Percentiles rank a stretch among this genome's conserved stretches.
These are phyloP conservation scores for Globisporangium cylindrosporum DNA, from an alignment of 352 stramenopile genomes.

Conservation along the genomic window DNA sequence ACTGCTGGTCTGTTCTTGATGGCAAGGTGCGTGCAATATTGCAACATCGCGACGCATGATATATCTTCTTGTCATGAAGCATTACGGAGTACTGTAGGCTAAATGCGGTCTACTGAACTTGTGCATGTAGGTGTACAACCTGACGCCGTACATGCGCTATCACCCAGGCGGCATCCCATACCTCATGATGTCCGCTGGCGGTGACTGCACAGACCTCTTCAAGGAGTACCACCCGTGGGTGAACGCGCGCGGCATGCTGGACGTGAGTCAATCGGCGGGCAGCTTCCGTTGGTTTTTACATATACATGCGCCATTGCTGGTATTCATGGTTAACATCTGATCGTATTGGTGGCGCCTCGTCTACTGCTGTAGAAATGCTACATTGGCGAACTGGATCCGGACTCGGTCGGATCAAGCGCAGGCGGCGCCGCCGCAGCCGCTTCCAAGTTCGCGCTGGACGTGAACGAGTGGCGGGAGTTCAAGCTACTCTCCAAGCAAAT, in stretches of 20 bases:
- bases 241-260: constrained; percentile 90
- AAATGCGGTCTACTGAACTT: background rate
- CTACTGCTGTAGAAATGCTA: constrained; percentile 61
- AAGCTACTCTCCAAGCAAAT: constrained; percentile 55
- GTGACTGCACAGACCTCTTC: constrained; percentile 94
- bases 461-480: constrained; percentile 67
- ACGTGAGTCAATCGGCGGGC: constrained; percentile 26
- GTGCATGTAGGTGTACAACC: constrained; percentile 84
- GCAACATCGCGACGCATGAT: background rate
- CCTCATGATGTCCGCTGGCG: constrained; percentile 90
- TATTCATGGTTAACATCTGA: background rate
- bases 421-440: constrained; percentile 6
- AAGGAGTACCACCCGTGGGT: constrained; percentile 97
- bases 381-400: constrained; percentile 59
- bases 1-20: constrained; percentile 93
- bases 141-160: constrained; percentile 96
- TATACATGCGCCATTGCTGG: background rate
- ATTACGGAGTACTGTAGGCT: background rate
- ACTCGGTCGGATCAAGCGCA: constrained; percentile 27
- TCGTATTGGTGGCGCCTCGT: background rate
- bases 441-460: constrained; percentile 55
- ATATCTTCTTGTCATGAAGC: background rate
- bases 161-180: constrained; percentile 95
- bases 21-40: constrained; percentile 75
- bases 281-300: background rate